phyloP scores from a whole-genome alignment of 139 green algal genomes.

The Micractinium conductrix region DNA sequence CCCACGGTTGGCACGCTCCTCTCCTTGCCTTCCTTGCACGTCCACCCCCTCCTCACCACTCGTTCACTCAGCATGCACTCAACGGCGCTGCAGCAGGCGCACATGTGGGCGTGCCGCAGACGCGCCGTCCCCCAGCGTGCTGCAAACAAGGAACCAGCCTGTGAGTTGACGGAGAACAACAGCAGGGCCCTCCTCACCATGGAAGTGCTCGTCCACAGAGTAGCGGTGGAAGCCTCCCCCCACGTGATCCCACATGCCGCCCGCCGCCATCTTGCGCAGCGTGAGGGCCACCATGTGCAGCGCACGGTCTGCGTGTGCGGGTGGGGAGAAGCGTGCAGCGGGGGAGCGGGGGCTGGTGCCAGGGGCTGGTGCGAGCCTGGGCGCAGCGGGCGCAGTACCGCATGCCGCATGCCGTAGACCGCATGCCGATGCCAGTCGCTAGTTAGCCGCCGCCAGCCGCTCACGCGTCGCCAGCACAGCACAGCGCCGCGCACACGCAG shows the following conservation, averaged over 20 bases:
- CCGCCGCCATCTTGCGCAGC: constrained; percentile 78
- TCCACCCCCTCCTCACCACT: too few species aligned
- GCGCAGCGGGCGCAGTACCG: background rate
- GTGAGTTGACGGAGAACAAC: background rate
- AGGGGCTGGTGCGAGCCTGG: background rate
- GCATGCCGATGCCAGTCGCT: background rate
- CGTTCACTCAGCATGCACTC: too few species aligned
- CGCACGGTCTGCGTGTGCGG: constrained; percentile 14
- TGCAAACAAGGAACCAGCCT: too few species aligned
- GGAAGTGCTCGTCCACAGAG: constrained; percentile 28
- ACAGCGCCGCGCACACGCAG: background rate
- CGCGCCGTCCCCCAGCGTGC: too few species aligned
- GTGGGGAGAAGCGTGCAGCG: background rate
- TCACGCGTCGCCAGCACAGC: background rate
- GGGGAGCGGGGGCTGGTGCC: background rate
- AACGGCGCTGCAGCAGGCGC: too few species aligned
- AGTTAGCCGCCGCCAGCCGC: background rate
- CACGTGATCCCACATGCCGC: constrained; percentile 88
- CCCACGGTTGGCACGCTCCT: too few species aligned
- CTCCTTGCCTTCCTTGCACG: too few species aligned
- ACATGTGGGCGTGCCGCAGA: too few species aligned
- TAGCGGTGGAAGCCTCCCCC: constrained; percentile 93
- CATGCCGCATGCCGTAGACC: background rate
- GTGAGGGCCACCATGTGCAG: constrained; percentile 67
- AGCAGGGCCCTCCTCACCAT: background rate